Evolutionary conservation across 2,329 filamentous ascomycete genomes (phyloP), one percentile per base, ranked within the genome.

Genomic region (Neonectria faginata): DNA sequence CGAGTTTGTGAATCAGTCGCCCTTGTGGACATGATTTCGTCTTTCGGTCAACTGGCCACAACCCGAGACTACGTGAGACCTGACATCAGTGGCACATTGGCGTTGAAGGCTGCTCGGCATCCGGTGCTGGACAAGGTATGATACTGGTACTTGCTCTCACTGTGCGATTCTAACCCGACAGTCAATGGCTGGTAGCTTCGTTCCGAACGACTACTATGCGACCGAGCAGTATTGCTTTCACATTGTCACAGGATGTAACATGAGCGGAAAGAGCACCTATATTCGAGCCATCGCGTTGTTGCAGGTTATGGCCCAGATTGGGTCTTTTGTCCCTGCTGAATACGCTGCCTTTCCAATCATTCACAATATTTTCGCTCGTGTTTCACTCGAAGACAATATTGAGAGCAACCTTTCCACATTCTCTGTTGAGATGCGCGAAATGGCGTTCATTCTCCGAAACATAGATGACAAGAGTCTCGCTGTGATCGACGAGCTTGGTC

Each of bases 201-300:
- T 98, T 3, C 92, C 96, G 0, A 98, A 98, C 68, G 94, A 98
- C 73, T 92, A 94, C 29, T 98, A 94, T 73, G 91, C 93, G 3
- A 92, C 90, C 0, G 86, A 91, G 36, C 89, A 95, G 65, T 89
- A 89, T 39, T 89, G 94, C 1, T 97, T 97, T 73, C 94, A 98
- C 69, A 91, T 98, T 66, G 90, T 99, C 67, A 98, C 95, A 0
- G 95, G 96, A 3, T 97, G 93, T 77, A 99, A 99, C 73, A 99
- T 99, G 96, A 97, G 93, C 71, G 96, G 94, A 1, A 99, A 98
- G 77, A 97, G 92, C 68, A 99, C 94, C 0, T 98, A 97, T 74
- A 97, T 98, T 67, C 89, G 93, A 54, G 91, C 92, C 2, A 84
- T 97, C 25, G 92, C 95, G 0, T 82, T 99, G 33, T 88, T 97